phyloP scores from a whole-genome alignment of 192 early-diverging fungal species.

The Podila verticillata region DNA sequence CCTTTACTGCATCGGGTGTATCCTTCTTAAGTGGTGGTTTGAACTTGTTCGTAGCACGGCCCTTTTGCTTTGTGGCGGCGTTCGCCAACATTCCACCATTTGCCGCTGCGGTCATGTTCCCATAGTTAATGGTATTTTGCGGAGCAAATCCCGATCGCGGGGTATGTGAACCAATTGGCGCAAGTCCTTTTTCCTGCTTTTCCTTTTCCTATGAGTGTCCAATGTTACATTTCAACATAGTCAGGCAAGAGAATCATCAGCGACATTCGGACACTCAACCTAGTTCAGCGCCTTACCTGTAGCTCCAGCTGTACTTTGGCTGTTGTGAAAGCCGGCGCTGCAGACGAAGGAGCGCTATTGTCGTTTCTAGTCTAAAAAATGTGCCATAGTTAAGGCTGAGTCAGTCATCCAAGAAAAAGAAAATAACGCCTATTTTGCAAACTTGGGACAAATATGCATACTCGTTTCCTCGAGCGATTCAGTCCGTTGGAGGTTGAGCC shows the following conservation, averaged over 20 bases:
- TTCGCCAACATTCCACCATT: not conserved
- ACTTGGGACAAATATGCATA: not conserved
- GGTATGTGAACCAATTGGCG: too few species aligned
- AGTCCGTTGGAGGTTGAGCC: slow-evolving; percentile 1
- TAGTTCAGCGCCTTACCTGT: not conserved
- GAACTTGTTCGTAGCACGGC: slow-evolving; percentile 52
- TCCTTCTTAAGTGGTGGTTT: slow-evolving; percentile 56
- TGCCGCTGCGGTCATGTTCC: not conserved
- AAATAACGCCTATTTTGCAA: too few species aligned
- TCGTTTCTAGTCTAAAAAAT: not conserved
- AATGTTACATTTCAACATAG: too few species aligned
- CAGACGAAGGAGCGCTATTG: not conserved
- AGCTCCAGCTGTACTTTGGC: not conserved
- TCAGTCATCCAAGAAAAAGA: too few species aligned
- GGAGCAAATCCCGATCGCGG: too few species aligned
- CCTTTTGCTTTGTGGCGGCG: slow-evolving; percentile 12
- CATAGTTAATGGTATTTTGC: not conserved
- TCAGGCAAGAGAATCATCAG: too few species aligned
- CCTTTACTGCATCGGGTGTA: slow-evolving; percentile 8
- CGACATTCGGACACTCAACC: too few species aligned
- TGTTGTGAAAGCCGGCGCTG: not conserved
- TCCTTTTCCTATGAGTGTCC: too few species aligned
- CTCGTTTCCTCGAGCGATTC: slow-evolving; percentile 33
- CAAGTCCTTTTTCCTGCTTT: too few species aligned
- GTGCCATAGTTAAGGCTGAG: not conserved